Percentiles rank a stretch among this genome's conserved stretches.
phyloP scores from a whole-genome alignment of 805 yeast species.

The Candida ficus region DNA sequence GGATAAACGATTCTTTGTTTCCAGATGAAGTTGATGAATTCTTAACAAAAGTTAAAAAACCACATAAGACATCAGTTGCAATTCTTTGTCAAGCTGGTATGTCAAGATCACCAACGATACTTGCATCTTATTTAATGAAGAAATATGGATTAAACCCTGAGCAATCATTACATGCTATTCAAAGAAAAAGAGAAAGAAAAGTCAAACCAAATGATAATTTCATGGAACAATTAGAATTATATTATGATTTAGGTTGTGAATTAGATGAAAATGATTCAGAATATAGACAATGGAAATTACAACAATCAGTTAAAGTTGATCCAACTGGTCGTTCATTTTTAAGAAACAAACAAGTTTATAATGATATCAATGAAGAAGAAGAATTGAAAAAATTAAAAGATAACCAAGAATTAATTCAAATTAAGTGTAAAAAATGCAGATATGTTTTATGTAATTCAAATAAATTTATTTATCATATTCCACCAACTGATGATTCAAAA shows the following conservation, averaged over 20 bases:
- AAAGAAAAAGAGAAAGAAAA: constrained; percentile 45
- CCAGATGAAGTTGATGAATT: constrained; percentile 32
- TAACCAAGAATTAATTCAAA: constrained; percentile 29
- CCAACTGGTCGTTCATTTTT: constrained; percentile 34
- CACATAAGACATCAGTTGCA: constrained; percentile 42
- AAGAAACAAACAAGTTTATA: constrained; percentile 27
- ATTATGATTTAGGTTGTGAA: constrained; percentile 38
- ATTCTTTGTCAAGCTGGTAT: constrained; percentile 91
- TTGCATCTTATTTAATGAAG: constrained; percentile 85
- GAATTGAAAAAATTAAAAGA: constrained; percentile 24
- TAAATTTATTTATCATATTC: constrained; percentile 58
- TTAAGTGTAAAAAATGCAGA: constrained; percentile 84
- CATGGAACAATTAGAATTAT: constrained; percentile 63
- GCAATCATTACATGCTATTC: constrained; percentile 73
- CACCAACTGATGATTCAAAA: constrained; percentile 59
- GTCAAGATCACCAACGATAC: constrained; percentile 82
- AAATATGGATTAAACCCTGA: constrained; percentile 52
- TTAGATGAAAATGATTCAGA: constrained; percentile 27
- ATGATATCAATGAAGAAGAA: constrained; percentile 14
- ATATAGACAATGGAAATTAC: constrained; percentile 41
- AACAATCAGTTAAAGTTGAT: constrained; percentile 33
- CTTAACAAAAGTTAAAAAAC: constrained; percentile 22
- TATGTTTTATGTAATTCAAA: constrained; percentile 57
- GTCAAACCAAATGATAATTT: constrained; percentile 75
- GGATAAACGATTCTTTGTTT: constrained; percentile 61